These are phyloP conservation scores for Xylariomycetidae sp. DNA, from an alignment of 2,329 filamentous ascomycete genomes.

Conservation along the genomic window DNA sequence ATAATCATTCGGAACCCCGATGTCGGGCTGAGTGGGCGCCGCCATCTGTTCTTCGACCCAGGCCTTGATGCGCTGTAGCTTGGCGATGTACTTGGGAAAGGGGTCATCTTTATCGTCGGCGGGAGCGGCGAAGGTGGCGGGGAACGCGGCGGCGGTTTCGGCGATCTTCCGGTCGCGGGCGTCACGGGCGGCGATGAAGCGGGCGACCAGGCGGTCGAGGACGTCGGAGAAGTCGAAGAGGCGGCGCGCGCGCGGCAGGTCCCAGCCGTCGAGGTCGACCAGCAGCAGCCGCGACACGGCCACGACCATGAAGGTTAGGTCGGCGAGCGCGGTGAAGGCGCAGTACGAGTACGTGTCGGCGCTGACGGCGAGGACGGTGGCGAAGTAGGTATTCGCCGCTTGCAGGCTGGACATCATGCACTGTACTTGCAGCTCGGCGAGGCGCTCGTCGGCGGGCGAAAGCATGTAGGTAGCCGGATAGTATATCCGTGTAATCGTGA, in stretches of 20 bases:
- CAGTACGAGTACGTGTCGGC: constrained; percentile 19
- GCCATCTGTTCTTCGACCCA: constrained; percentile 28
- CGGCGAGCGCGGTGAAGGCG: constrained; percentile 18
- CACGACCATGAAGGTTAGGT: constrained; percentile 23
- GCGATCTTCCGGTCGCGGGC: constrained; percentile 13
- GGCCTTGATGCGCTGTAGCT: constrained; percentile 23
- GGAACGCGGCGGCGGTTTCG: constrained; percentile 10
- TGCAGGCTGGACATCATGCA: constrained; percentile 31
- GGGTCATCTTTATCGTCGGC: constrained; percentile 15
- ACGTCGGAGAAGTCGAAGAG: constrained; percentile 17
- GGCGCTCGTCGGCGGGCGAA: constrained; percentile 14
- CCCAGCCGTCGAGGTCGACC: constrained; percentile 22
- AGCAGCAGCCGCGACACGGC: constrained; percentile 23
- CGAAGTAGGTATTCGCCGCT: constrained; percentile 29
- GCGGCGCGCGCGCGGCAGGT: constrained; percentile 15
- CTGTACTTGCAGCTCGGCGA: constrained; percentile 16
- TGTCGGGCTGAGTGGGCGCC: too few relatives aligned
- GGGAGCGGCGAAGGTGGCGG: constrained; percentile 11
- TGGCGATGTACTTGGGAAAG: constrained; percentile 12
- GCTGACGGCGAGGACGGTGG: constrained; percentile 23
- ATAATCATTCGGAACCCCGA: too few relatives aligned
- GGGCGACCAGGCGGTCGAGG: constrained; percentile 14
- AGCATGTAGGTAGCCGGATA: constrained; percentile 31
- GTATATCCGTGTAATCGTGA: constrained; percentile 19
- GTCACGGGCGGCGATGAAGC: constrained; percentile 3